Conservation (phyloP, 2,329 filamentous ascomycete species). For the Nothophoma quercina region DNA sequence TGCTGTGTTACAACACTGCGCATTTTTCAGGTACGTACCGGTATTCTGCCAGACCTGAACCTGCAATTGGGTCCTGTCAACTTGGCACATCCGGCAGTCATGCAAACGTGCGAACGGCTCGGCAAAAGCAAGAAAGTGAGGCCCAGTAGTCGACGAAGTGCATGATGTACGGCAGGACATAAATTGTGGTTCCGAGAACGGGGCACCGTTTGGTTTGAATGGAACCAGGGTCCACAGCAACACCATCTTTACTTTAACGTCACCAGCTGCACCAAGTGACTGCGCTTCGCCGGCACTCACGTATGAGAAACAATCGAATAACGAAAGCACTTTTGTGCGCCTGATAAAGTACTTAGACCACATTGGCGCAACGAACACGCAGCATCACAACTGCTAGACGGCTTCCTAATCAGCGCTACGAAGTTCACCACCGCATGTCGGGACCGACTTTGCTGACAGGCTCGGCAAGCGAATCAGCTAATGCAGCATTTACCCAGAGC, state of each 20-base stretch:
- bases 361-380: background rate
- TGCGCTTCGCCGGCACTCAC: slow-evolving; percentile 13
- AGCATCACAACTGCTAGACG: slow-evolving; percentile 19
- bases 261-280: slow-evolving; percentile 18
- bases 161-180: slow-evolving; percentile 28
- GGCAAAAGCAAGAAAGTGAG: slow-evolving; percentile 30
- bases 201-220: slow-evolving; percentile 15
- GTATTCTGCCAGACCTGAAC: background rate
- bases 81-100: slow-evolving; percentile 6
- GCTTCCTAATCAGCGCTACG: slow-evolving; percentile 34
- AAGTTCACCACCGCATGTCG: background rate
- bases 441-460: background rate
- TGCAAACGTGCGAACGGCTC: slow-evolving; percentile 23
- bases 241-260: slow-evolving; percentile 18
- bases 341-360: slow-evolving; percentile 37
- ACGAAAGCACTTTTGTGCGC: slow-evolving; percentile 22
- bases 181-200: slow-evolving; percentile 22
- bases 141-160: slow-evolving; percentile 11
- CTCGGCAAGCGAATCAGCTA: slow-evolving; percentile 6
- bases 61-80: background rate
- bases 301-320: slow-evolving; percentile 41
- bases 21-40: background rate
- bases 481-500: slow-evolving; percentile 11
- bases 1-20: background rate
- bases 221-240: slow-evolving; percentile 19